Evolutionary conservation across 768 basidiomycete genomes (phyloP), one percentile per base, ranked within the genome.

Genomic region (Amylocystis lapponica): DNA sequence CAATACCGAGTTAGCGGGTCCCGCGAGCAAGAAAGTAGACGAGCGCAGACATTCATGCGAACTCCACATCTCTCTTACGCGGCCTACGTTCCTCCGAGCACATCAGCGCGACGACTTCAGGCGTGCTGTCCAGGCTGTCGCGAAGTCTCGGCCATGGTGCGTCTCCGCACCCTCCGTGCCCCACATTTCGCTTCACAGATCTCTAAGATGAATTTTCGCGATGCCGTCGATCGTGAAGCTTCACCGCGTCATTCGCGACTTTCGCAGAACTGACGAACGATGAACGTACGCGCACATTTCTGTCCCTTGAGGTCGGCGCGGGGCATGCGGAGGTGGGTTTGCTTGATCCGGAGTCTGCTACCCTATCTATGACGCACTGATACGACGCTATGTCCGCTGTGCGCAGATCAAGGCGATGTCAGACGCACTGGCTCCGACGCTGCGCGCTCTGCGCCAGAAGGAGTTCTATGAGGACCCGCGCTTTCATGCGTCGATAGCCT

Each of bases 401-500:
- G 5, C 17, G 6, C 53, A 95, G 93, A 63, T 93, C 11, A 64
- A 66, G 46, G 54, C 59, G 7, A 63, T 92, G 32, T 67, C 78
- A 2, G 66, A 75, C 36, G 66, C 68, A 19, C 62, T 96, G 31
- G 68, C 72, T 4, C 82, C 84, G 1, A 66, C 71, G 6, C 65
- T 95, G 35, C 65, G 65, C 22, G 57, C 62, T 3, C 66, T 89
- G 26, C 81, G 83, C 41, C 85, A 94, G 51, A 81, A 83, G 50
- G 73, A 76, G 43, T 96, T 89, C 63, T 95, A 97, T 64, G 55
- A 67, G 26, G 66, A 77, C 23, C 91, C 94, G 16, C 78, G 82
- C 34, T 96, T 93, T 56, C 94, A 97, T 58, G 75, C 86, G 11
- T 94, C 91, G 2, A 79, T 96, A 42, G 90, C 81, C 9, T 96